Evolutionary conservation across 1,284 basidiomycete species (phyloP).

Genomic region (Mycena citricolor): DNA sequence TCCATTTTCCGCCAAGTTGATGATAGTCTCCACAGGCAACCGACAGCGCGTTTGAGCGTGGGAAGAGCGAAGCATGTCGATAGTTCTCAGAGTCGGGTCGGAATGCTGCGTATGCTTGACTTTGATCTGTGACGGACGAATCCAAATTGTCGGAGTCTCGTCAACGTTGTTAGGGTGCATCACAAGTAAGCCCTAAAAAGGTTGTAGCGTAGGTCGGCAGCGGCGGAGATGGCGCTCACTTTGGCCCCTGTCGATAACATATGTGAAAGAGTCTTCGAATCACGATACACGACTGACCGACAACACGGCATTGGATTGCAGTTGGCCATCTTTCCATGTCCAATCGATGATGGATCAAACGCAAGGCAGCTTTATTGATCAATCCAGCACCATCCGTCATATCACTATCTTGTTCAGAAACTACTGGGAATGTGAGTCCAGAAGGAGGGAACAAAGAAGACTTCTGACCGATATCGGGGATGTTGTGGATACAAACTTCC

Average conservation of each 20-base stretch:
- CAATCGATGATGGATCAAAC: constrained; percentile 32
- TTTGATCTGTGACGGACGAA: constrained; percentile 51
- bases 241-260: constrained; percentile 11
- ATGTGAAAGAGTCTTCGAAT: not conserved
- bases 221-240: constrained; percentile 4
- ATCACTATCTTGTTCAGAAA: constrained; percentile 34
- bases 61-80: constrained; percentile 50
- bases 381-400: constrained; percentile 58
- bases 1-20: constrained; percentile 52
- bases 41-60: constrained; percentile 41
- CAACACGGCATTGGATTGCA: constrained; percentile 49
- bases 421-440: constrained; percentile 1
- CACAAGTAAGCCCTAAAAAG: constrained; percentile 43
- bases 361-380: constrained; percentile 41
- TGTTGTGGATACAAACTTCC: constrained; percentile 24
- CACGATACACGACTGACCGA: constrained; percentile 33
- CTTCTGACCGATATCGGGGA: constrained; percentile 15
- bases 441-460: not conserved
- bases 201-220: constrained; percentile 2
- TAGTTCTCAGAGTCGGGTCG: constrained; percentile 41
- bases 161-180: constrained; percentile 35
- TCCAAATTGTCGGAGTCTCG: constrained; percentile 36
- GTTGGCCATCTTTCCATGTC: constrained; percentile 42
- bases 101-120: constrained; percentile 36
- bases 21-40: constrained; percentile 48